Percentiles rank a stretch among this genome's conserved stretches.
Conservation (phyloP, 2,329 filamentous ascomycete genomes). For the Microsporum ferrugineum region DNA sequence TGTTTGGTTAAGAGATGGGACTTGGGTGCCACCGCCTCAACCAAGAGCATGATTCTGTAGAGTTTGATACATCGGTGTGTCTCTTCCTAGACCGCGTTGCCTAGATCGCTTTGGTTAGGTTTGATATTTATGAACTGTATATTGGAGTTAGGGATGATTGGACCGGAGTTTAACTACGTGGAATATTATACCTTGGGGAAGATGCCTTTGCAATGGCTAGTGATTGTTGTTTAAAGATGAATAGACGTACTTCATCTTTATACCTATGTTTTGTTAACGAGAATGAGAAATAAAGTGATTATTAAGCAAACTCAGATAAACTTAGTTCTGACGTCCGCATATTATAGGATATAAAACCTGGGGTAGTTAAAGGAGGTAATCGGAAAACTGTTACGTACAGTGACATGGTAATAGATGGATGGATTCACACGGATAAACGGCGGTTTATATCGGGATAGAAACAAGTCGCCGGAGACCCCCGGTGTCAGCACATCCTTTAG, state of each 20-base stretch:
- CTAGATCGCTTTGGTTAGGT: background rate
- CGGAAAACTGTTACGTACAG: too few species aligned
- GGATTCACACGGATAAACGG: background rate
- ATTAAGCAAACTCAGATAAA: background rate
- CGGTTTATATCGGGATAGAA: background rate
- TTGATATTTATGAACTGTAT: background rate
- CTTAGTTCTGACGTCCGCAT: background rate
- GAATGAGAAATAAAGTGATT: background rate
- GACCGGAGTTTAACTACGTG: background rate
- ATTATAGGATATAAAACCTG: background rate
- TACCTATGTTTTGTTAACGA: background rate
- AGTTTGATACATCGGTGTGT: background rate
- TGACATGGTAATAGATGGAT: background rate
- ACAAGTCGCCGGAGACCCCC: background rate
- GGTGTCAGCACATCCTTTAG: background rate
- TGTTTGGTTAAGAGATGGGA: conserved; percentile 24
- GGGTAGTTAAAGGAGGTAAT: too few species aligned
- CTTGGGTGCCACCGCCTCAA: conserved; percentile 15
- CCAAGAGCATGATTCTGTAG: conserved; percentile 10
- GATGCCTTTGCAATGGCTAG: background rate
- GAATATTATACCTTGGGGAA: background rate
- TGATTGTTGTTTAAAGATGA: too few species aligned
- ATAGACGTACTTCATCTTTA: too few species aligned
- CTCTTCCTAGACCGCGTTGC: background rate
- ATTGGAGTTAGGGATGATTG: background rate